Percentiles rank a stretch among this genome's conserved stretches.
Evolutionary conservation across 495 filamentous ascomycete genomes (phyloP).

Genomic region (Penicillium samsonianum): DNA sequence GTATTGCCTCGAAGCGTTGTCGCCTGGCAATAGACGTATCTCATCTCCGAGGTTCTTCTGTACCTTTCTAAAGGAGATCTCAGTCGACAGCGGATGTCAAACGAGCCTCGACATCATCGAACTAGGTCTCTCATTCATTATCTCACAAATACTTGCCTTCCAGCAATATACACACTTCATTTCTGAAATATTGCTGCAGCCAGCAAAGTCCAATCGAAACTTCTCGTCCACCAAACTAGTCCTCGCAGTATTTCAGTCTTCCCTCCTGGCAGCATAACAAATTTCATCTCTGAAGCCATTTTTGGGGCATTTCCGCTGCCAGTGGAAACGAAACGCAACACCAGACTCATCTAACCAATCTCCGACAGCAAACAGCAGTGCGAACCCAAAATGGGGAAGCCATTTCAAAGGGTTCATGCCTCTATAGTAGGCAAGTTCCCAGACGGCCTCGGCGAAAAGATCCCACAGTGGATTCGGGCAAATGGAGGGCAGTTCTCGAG

Average conservation of each 20-base stretch:
- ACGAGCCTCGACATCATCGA: background rate
- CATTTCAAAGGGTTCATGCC: constrained; percentile 31
- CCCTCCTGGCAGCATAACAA: background rate
- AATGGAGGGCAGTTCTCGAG: constrained; percentile 52
- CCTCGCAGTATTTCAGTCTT: background rate
- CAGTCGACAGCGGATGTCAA: background rate
- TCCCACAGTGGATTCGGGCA: constrained; percentile 54
- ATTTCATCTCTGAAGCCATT: background rate
- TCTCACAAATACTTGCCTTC: background rate
- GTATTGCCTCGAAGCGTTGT: background rate
- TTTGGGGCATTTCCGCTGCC: background rate
- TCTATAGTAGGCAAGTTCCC: constrained; percentile 45
- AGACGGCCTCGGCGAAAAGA: constrained; percentile 37
- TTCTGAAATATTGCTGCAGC: background rate
- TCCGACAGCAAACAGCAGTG: background rate
- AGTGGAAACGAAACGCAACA: background rate
- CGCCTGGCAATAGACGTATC: background rate
- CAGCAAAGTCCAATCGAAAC: background rate
- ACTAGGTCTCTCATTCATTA: background rate
- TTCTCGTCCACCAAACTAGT: background rate
- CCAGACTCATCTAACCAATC: background rate
- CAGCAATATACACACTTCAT: background rate
- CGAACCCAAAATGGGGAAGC: constrained; percentile 32
- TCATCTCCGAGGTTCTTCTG: background rate
- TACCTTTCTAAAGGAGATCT: background rate